Conservation (phyloP, 2,329 filamentous ascomycete genomes). For the Pestalotiopsis sp. region DNA sequence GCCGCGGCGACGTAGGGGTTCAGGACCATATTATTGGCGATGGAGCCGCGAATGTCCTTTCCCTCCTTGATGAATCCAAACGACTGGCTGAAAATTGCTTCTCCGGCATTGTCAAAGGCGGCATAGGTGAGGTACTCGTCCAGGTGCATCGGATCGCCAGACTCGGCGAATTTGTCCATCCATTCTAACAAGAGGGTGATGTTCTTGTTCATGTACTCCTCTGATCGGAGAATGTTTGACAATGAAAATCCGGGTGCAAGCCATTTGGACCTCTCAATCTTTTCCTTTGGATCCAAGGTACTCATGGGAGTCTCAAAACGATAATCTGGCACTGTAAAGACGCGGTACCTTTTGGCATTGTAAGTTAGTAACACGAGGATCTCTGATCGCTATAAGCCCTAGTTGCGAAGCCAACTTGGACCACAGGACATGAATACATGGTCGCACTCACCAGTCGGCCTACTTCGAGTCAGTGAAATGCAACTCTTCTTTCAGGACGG, state of each 20-base stretch:
- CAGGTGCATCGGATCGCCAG: constrained; percentile 15
- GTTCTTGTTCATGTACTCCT: constrained; percentile 11
- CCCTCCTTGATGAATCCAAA: constrained; percentile 31
- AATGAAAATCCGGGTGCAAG: constrained; percentile 20
- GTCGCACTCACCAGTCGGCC: not conserved
- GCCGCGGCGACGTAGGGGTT: constrained; percentile 10
- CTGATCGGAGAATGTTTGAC: constrained; percentile 28
- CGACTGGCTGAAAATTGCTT: constrained; percentile 28
- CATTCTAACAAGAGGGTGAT: constrained; percentile 11
- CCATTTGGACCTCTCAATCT: constrained; percentile 13
- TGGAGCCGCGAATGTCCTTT: constrained; percentile 26
- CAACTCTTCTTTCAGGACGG: not conserved
- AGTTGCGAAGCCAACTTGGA: not conserved
- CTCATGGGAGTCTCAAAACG: constrained; percentile 16
- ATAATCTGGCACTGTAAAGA: constrained; percentile 16
- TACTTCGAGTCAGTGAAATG: not conserved
- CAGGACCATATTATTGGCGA: constrained; percentile 17
- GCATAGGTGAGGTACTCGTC: constrained; percentile 21
- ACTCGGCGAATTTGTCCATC: constrained; percentile 7
- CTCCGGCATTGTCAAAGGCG: constrained; percentile 29
- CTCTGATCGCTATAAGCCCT: no score
- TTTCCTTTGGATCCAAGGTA: constrained; percentile 15
- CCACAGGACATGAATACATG: not conserved
- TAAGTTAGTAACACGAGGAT: constrained; percentile 1
- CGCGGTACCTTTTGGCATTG: constrained; percentile 13